A percentile compares a stretch with the other conserved stretches of the same genome.
phyloP scores from a whole-genome alignment of 306 rosid genomes.

The Corylus avellana region DNA sequence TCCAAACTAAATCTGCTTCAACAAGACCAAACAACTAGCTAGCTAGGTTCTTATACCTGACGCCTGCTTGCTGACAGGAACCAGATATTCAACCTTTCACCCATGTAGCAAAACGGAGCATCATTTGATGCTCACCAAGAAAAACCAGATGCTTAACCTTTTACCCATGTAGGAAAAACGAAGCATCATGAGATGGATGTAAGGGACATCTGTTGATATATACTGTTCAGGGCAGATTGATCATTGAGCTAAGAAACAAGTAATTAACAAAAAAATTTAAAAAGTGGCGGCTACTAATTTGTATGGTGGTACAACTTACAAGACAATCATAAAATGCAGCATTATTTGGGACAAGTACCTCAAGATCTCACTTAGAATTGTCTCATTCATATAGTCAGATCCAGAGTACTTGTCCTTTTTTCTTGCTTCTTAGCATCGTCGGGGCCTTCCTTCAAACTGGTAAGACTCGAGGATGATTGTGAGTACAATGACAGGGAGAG shows the following conservation, averaged over 20 bases:
- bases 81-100: too few species aligned
- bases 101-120: too few species aligned
- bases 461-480: constrained; percentile 37
- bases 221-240: neutral
- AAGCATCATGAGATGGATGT: neutral
- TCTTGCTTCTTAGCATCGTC: constrained; percentile 23
- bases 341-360: constrained; percentile 54
- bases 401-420: constrained; percentile 57
- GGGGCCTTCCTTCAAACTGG: constrained; percentile 39
- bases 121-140: neutral
- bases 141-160: neutral
- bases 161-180: neutral
- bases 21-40: too few species aligned
- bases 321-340: constrained; percentile 30
- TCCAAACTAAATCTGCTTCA: too few species aligned
- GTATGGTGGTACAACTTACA: neutral
- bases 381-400: constrained; percentile 82
- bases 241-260: too few species aligned
- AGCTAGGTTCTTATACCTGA: neutral
- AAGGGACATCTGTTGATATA: neutral
- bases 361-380: constrained; percentile 84
- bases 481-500: constrained; percentile 67
- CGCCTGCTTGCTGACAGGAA: too few species aligned
- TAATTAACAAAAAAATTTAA: neutral
- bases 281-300: neutral